Conservation (phyloP, 306 rosid genomes). For the Sophora flavescens region DNA sequence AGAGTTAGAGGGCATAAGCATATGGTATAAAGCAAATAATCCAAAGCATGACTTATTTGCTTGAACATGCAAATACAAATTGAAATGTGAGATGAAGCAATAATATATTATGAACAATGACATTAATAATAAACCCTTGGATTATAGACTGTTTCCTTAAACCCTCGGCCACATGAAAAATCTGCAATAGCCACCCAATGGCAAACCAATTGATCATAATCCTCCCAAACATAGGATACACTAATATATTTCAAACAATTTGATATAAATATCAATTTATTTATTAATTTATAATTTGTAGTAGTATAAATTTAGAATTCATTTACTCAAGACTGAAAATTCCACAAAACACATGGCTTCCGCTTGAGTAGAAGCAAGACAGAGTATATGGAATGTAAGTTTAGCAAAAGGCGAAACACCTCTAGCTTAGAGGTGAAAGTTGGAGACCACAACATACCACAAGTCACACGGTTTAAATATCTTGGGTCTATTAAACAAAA, state of each 20-base stretch:
- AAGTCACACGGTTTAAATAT: too few species aligned
- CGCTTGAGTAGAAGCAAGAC: too few species aligned
- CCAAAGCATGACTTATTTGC: conserved; percentile 15
- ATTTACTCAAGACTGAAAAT: too few species aligned
- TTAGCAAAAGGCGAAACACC: too few species aligned
- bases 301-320: not conserved
- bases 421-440: too few species aligned
- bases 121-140: not conserved
- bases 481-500: too few species aligned
- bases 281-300: not conserved
- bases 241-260: conserved; percentile 7
- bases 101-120: conserved; percentile 29
- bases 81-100: conserved; percentile 32
- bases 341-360: too few species aligned
- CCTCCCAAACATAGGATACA: conserved; percentile 3
- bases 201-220: not conserved
- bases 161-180: not conserved
- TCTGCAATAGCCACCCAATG: conserved; percentile 9
- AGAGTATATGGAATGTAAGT: too few species aligned
- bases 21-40: conserved; percentile 5
- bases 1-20: conserved; percentile 24
- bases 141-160: conserved; percentile 26
- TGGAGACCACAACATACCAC: too few species aligned
- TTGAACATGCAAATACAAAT: conserved; percentile 35
- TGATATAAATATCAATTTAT: not conserved